Evolutionary conservation across 2,329 filamentous ascomycete species (phyloP), one percentile per base, ranked within the genome.

Genomic region (Sordariomycetes sp.): DNA sequence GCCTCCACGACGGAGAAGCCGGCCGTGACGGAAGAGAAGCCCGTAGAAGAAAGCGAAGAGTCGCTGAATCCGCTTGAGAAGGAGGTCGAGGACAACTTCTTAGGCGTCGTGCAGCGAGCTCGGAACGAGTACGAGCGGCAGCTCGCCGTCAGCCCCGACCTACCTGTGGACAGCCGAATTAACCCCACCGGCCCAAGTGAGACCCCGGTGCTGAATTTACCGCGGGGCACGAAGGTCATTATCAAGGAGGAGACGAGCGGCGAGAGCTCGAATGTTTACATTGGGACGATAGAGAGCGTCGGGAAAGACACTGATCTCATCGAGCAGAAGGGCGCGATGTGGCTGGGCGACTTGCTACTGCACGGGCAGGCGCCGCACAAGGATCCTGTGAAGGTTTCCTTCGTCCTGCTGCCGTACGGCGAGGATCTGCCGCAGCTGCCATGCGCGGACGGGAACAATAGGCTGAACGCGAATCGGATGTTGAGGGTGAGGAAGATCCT

Each of bases 381-480:
- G 74, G 94, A 97, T n/a, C 86, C 92, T 1, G 83, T 93, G 64
- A 99, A 99, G 77, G 86, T 97, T n/a, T 92, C 90, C 3, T 99
- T 99, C 67, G 82, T 96, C 18, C 78, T 99, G 25, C 84, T 94
- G 64, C 92, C 94, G 0, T 91, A 82, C 74, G 80, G 89, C 65
- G 86, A 90, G 63, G 74, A 80, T 28, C 75, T 97, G 57, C 90
- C 91, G 0, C 81, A 80, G 58, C 87, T 97, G 55, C 82, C 87
- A 35, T 82, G 85, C 25, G 72, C 83, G 3, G 91, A 96, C 67
- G 87, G 87, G 57, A 96, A 93, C 70, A 93, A 92, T 63, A 86
- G 94, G 25, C 79, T 99, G 56, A 99, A 97, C 69, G 94, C 94
- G 12, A 99, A 97, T 68, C 84, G 93, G 58, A 97, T 99, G 94